Evolutionary conservation across 2,329 filamentous ascomycete genomes (phyloP), one percentile per base, ranked within the genome.

Genomic region (Fusarium sp.): DNA sequence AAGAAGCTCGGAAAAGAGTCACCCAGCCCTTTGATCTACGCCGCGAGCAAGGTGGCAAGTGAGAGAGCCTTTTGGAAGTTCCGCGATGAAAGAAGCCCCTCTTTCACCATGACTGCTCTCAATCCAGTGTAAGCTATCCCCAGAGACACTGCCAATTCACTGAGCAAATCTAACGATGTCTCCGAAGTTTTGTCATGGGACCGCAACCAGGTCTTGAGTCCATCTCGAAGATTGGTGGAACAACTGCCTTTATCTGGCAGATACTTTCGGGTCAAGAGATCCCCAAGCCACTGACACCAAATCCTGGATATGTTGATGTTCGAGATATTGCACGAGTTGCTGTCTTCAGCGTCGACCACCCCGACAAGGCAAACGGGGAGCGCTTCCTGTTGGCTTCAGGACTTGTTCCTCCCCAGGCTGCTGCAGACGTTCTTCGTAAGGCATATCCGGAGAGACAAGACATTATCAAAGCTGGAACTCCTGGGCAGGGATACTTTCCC

Each of bases 1-100:
- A 70, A 76, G 51, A 51, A 67, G 14, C 63, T 76, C 12, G 76
- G 76, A 20, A 77, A 78, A 13, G 59, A 72, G 13, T 52, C 76
- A 0, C 65, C 71, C 8, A 47, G 75, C 9, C 28, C 50, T 3
- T 36, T 78, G 34, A 78, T 78, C 28, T 78, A 78, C 18, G 26
- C 60, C 24, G 76, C 75, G 12, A 78, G 76, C 42, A 78, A 78
- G 38, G 68, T 70, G 3, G 71, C 75, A 36, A 30, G 68, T 4
- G 76, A 78, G 22, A 75, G 71, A 38, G 73, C 76, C 6, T 76
- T 78, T 45, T 78, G 76, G 76, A 62, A 72, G 22, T 78, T 78
- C 32, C 64, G 76, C 11, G 60, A 68, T 15, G 73, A 75, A 38
- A 72, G 66, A 30, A 70, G 69, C 26, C 76, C 76, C 0, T 41